A percentile compares a stretch with the other conserved stretches of the same genome.
phyloP scores from a whole-genome alignment of 2,329 filamentous ascomycete genomes.

The Ophiocordyceps sinensis region DNA sequence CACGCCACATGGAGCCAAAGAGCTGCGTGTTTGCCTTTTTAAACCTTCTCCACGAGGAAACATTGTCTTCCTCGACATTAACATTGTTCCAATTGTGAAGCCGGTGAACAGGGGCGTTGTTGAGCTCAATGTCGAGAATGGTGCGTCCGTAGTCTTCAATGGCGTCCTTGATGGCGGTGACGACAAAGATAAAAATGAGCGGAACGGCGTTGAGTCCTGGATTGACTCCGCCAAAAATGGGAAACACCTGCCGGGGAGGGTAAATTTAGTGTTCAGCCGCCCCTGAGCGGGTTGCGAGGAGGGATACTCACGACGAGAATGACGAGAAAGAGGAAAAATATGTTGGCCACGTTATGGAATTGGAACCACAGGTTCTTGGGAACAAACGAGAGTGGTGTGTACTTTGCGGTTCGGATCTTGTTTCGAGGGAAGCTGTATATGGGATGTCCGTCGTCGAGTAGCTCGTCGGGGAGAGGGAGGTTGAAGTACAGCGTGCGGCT shows the following conservation, averaged over 20 bases:
- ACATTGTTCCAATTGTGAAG: slow-evolving; percentile 84
- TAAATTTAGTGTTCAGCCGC: neutral
- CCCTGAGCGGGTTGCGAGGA: neutral
- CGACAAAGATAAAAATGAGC: slow-evolving; percentile 76
- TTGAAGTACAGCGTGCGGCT: slow-evolving; percentile 71
- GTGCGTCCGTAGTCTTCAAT: slow-evolving; percentile 93
- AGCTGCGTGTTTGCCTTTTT: slow-evolving; percentile 73
- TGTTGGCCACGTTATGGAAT: slow-evolving; percentile 96
- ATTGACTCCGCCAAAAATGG: slow-evolving; percentile 86
- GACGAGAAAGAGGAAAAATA: slow-evolving; percentile 94
- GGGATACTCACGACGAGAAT: slow-evolving; percentile 67
- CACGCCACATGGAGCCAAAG: slow-evolving; percentile 37
- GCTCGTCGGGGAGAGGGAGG: slow-evolving; percentile 56
- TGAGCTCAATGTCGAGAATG: slow-evolving; percentile 79
- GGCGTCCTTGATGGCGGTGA: slow-evolving; percentile 87
- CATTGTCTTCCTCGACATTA: slow-evolving; percentile 75
- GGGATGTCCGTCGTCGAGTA: slow-evolving; percentile 66
- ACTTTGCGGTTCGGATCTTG: slow-evolving; percentile 96
- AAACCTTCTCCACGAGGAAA: slow-evolving; percentile 72
- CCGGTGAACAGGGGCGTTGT: slow-evolving; percentile 89
- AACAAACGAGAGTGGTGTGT: slow-evolving; percentile 86
- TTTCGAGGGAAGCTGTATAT: slow-evolving; percentile 63
- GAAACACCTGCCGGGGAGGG: slow-evolving; percentile 58
- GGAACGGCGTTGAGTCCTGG: slow-evolving; percentile 83
- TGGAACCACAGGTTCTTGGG: slow-evolving; percentile 97